These are phyloP conservation scores for Lasiodiplodia sp. DNA, from an alignment of 2,329 filamentous ascomycete species.

Conservation along the genomic window DNA sequence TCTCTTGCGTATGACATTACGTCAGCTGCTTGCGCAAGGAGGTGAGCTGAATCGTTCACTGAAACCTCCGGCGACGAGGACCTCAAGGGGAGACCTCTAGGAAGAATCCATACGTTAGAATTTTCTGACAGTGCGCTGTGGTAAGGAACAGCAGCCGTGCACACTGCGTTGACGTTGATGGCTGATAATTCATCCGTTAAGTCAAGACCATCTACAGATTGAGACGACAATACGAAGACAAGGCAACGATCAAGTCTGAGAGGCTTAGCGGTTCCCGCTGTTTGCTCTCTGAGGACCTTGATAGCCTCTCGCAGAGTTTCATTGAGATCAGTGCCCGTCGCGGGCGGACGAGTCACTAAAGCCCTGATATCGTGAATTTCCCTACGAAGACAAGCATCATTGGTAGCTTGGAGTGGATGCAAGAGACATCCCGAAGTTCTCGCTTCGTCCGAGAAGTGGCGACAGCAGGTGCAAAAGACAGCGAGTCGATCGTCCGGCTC, in stretches of 20 bases:
- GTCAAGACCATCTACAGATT: slow-evolving; percentile 21
- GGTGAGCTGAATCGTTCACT: slow-evolving; percentile 12
- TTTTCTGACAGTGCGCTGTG: background rate
- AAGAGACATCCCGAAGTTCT: slow-evolving; percentile 29
- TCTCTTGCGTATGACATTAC: slow-evolving; percentile 20
- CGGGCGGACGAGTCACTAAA: slow-evolving; percentile 17
- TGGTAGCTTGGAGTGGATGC: slow-evolving; percentile 28
- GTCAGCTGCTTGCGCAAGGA: slow-evolving; percentile 17
- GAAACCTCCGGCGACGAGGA: background rate
- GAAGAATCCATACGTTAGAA: slow-evolving; percentile 16
- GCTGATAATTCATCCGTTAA: slow-evolving; percentile 1
- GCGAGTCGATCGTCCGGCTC: slow-evolving; percentile 31
- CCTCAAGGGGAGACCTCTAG: background rate
- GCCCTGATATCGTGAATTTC: slow-evolving; percentile 29
- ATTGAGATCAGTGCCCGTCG: slow-evolving; percentile 7
- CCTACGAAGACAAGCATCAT: slow-evolving; percentile 7
- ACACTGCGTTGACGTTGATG: slow-evolving; percentile 25
- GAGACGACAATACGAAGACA: slow-evolving; percentile 34
- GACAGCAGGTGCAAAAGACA: slow-evolving; percentile 32
- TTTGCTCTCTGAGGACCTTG: slow-evolving; percentile 12
- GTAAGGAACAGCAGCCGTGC: slow-evolving; percentile 29
- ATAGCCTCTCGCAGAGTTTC: slow-evolving; percentile 31
- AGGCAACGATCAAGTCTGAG: slow-evolving; percentile 29
- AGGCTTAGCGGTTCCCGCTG: background rate
- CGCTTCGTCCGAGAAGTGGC: slow-evolving; percentile 21